A percentile compares a stretch with the other conserved stretches of the same genome.
These are phyloP conservation scores for Allium sativum DNA, from an alignment of 106 monocot species.

Conservation along the genomic window DNA sequence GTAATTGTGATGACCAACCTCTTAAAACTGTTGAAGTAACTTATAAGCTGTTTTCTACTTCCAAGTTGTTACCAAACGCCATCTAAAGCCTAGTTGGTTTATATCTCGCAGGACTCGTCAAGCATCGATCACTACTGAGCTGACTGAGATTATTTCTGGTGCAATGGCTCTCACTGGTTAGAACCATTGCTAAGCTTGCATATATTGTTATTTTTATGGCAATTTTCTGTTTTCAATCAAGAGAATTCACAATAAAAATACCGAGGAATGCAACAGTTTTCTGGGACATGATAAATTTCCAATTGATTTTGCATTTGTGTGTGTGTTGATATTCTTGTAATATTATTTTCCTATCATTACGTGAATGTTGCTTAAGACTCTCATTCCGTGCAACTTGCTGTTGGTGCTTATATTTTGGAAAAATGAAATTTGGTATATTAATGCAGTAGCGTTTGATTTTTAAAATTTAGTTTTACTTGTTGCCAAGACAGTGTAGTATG, in stretches of 20 bases:
- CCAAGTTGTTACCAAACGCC: neutral
- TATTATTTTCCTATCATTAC: no score
- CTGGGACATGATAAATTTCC: conserved; percentile 1
- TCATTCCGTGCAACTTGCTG: no score
- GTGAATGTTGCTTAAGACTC: no score
- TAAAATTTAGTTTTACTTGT: no score
- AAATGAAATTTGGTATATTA: no score
- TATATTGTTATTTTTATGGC: neutral
- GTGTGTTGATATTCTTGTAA: no score
- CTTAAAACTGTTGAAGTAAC: neutral
- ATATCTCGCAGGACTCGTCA: conserved; percentile 70
- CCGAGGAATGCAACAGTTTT: neutral
- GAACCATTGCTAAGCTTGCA: neutral
- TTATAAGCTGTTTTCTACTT: neutral
- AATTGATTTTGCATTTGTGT: no score
- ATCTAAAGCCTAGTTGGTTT: neutral
- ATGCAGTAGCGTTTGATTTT: no score
- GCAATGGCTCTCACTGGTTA: conserved; percentile 83
- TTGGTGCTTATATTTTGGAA: no score
- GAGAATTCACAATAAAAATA: conserved; percentile 5
- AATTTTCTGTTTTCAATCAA: neutral
- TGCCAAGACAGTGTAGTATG: no score
- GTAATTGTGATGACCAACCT: no score
- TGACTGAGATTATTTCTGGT: conserved; percentile 94
- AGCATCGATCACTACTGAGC: conserved; percentile 93